These are phyloP conservation scores for Neurospora sp. DNA, from an alignment of 495 filamentous ascomycete genomes.

Conservation along the genomic window DNA sequence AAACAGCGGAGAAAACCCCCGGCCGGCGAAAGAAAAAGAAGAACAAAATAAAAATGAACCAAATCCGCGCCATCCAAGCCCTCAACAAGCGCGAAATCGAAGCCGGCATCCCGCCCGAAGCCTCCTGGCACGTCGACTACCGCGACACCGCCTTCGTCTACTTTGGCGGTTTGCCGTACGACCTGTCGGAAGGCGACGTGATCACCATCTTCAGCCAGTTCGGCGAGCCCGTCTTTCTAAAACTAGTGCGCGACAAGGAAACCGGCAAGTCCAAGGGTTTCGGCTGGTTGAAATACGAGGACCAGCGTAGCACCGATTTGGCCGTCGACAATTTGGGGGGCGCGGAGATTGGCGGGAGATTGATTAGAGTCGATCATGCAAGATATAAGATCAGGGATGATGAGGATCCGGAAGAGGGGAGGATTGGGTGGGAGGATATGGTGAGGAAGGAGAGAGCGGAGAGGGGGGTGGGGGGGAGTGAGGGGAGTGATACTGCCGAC, in stretches of 20 bases:
- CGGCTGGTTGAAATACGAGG: slow-evolving; percentile 94
- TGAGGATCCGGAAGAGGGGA: slow-evolving; percentile 58
- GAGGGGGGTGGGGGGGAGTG: slow-evolving; percentile 27
- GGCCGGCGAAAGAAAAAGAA: neutral
- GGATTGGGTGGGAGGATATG: slow-evolving; percentile 37
- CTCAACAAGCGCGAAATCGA: slow-evolving; percentile 96
- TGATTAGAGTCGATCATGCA: slow-evolving; percentile 83
- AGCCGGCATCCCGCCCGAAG: slow-evolving; percentile 65
- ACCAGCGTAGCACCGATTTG: slow-evolving; percentile 90
- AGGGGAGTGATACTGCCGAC: slow-evolving; percentile 22
- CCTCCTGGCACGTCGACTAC: slow-evolving; percentile 97
- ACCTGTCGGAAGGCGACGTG: slow-evolving; percentile 91
- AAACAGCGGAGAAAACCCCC: neutral
- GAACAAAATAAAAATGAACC: slow-evolving; percentile 56
- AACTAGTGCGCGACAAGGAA: slow-evolving; percentile 87
- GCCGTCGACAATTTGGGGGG: slow-evolving; percentile 94
- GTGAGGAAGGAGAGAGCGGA: slow-evolving; percentile 27
- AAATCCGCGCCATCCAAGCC: slow-evolving; percentile 79
- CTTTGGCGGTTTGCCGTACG: slow-evolving; percentile 89
- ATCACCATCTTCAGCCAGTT: slow-evolving; percentile 96
- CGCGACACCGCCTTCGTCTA: slow-evolving; percentile 94
- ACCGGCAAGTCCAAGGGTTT: slow-evolving; percentile 91
- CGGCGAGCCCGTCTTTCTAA: slow-evolving; percentile 85
- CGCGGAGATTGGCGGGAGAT: slow-evolving; percentile 66
- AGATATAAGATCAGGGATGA: slow-evolving; percentile 83